Evolutionary conservation across 1,284 basidiomycete genomes (phyloP), one percentile per base, ranked within the genome.

Genomic region (Marasmius fiardii): DNA sequence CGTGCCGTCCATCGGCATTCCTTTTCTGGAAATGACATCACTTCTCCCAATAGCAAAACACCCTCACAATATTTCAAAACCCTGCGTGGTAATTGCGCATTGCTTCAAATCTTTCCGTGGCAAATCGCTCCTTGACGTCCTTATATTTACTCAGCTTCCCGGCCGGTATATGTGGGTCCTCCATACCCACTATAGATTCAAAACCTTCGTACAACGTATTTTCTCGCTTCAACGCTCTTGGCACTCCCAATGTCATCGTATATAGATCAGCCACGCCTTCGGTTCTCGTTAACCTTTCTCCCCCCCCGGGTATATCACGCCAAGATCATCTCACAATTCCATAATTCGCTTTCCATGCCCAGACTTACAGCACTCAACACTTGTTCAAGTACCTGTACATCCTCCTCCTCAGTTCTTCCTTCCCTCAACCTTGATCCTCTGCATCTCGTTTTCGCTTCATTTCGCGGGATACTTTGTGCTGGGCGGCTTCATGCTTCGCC

Each of bases 391-490:
- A n/a, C n/a, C 35, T 37, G 35, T 37, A n/a, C 12, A 37, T 37
- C 35, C 12, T 37, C n/a, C n/a, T n/a, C 35, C 2, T 37, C 35
- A 11, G n/a, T 37, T 35, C 34, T 35, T 35, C 16, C 34, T 35
- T 5, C 3, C 4, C n/a, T 78, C 70, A 82, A 33, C 80, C 84
- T 65, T 76, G 71, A 68, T 92, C 90, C 31, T 92, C 90, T 50
- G 76, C 86, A 20, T 92, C 90, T 37, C 90, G 79, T 75, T 92
- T 92, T 61, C 90, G 79, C 78, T 95, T 95, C 93, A 95, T 95
- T 72, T 95, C 93, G 64, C 85, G 77, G 47, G 93, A 90, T 48
- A 95, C 85, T 69, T 87, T 88, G 67, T 93, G 88, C 71, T 94
- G 90, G 4, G 95, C 93, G 0, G 92, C 77, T 66, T 95, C 93